Conservation (phyloP, 2,329 filamentous ascomycete species). For the Apiospora saccharicola region DNA sequence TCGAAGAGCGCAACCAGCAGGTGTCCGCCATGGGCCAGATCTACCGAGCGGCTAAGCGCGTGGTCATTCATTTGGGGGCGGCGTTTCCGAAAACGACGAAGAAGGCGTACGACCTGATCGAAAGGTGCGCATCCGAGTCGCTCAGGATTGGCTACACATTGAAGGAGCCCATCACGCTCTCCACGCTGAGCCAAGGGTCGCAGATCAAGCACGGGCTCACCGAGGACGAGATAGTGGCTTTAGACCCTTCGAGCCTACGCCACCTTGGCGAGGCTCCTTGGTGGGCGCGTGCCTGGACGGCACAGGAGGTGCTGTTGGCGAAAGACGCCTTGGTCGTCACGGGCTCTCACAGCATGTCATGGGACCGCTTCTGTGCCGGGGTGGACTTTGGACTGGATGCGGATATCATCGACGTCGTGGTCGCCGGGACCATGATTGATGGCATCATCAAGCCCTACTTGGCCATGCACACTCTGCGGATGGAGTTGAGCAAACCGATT, state of each 20-base stretch:
- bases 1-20: slow-evolving; percentile 22
- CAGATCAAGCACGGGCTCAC: neutral
- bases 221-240: neutral
- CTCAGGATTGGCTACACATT: neutral
- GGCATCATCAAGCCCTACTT: slow-evolving; percentile 16
- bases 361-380: slow-evolving; percentile 26
- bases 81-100: neutral
- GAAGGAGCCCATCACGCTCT: neutral
- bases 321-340: slow-evolving; percentile 24
- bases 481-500: neutral
- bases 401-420: slow-evolving; percentile 25
- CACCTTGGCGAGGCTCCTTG: slow-evolving; percentile 24
- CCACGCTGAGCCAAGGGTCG: slow-evolving; percentile 10
- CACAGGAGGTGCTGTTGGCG: slow-evolving; percentile 29
- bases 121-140: neutral
- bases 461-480: neutral
- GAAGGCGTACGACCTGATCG: slow-evolving; percentile 2
- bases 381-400: slow-evolving; percentile 25
- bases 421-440: slow-evolving; percentile 15
- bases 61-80: slow-evolving; percentile 25
- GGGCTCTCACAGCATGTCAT: slow-evolving; percentile 25
- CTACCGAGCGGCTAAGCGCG: slow-evolving; percentile 21
- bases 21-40: slow-evolving; percentile 28
- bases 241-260: neutral
- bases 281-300: slow-evolving; percentile 30